A percentile compares a stretch with the other conserved stretches of the same genome.
Conservation (phyloP, 257 asterid species). For the Scutellaria baicalensis region DNA sequence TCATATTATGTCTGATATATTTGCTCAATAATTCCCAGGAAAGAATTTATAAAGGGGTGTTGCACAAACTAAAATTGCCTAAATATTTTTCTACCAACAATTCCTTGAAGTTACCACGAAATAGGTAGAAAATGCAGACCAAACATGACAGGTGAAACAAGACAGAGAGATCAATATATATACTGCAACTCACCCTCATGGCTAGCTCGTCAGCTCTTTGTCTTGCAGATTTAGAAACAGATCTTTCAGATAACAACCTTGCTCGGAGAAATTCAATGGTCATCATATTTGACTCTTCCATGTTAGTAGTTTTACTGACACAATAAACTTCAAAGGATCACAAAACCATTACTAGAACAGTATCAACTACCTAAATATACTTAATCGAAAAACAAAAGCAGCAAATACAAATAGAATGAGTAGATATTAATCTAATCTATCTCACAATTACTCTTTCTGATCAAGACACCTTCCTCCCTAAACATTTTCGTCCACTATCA, state of each 20-base stretch:
- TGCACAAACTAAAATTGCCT: too few species aligned
- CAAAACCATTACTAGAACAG: not conserved
- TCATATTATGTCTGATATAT: too few species aligned
- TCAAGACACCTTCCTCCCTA: not conserved
- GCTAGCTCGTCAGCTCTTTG: constrained; percentile 90
- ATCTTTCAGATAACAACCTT: constrained; percentile 81
- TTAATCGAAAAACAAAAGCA: too few species aligned
- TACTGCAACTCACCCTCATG: constrained; percentile 56
- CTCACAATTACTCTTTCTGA: not conserved
- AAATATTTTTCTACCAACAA: not conserved
- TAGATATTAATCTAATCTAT: not conserved
- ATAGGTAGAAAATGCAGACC: not conserved
- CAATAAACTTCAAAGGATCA: constrained; percentile 19
- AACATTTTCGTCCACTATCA: not conserved
- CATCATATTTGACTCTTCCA: constrained; percentile 64
- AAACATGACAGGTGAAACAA: not conserved
- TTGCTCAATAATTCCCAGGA: too few species aligned
- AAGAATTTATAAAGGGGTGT: too few species aligned
- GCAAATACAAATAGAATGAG: not conserved
- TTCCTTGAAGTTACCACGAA: not conserved
- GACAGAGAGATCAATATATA: constrained; percentile 1
- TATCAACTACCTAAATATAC: not conserved
- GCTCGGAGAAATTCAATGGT: constrained; percentile 86
- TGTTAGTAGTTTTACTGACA: constrained; percentile 39
- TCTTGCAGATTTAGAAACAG: constrained; percentile 68